Evolutionary conservation across 2,329 filamentous ascomycete species (phyloP).

Genomic region (Fusarium siculi): DNA sequence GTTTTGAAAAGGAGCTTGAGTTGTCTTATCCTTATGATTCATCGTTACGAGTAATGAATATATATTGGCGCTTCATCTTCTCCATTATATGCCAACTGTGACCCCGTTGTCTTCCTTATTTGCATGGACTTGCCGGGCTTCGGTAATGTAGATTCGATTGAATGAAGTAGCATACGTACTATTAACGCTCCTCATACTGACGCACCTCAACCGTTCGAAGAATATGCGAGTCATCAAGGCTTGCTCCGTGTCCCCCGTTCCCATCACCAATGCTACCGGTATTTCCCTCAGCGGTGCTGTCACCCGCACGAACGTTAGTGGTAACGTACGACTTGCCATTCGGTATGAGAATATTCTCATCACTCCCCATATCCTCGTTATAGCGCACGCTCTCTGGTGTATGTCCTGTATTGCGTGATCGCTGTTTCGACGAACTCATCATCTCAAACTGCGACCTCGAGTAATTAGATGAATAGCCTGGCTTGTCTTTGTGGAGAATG

Average conservation of each 20-base stretch:
- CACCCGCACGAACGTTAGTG: conserved; percentile 2
- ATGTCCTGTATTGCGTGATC: conserved; percentile 4
- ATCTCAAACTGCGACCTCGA: conserved; percentile 26
- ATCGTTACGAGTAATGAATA: conserved; percentile 9
- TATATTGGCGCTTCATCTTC: not conserved
- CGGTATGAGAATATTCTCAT: conserved; percentile 24
- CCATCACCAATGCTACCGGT: not conserved
- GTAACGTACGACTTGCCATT: conserved; percentile 15
- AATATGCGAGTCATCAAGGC: conserved; percentile 17
- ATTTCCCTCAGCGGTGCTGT: not conserved
- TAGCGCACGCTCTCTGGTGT: not conserved
- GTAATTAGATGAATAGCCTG: conserved; percentile 25
- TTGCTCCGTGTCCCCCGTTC: not conserved
- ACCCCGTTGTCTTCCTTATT: fast-evolving
- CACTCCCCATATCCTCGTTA: conserved; percentile 8
- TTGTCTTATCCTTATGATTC: not conserved
- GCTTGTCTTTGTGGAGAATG: conserved; percentile 23
- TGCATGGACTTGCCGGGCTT: fast-evolving
- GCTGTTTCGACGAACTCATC: conserved; percentile 17
- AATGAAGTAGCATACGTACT: too few relatives aligned
- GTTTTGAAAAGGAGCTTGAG: not conserved
- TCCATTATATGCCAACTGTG: fast-evolving
- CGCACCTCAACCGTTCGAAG: conserved; percentile 23
- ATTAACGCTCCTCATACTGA: conserved; percentile 16
- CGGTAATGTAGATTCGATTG: fast-evolving